Percentiles rank a stretch among this genome's conserved stretches.
These are phyloP conservation scores for Euclidium syriacum DNA, from an alignment of 345 rosid genomes.

Conservation along the genomic window DNA sequence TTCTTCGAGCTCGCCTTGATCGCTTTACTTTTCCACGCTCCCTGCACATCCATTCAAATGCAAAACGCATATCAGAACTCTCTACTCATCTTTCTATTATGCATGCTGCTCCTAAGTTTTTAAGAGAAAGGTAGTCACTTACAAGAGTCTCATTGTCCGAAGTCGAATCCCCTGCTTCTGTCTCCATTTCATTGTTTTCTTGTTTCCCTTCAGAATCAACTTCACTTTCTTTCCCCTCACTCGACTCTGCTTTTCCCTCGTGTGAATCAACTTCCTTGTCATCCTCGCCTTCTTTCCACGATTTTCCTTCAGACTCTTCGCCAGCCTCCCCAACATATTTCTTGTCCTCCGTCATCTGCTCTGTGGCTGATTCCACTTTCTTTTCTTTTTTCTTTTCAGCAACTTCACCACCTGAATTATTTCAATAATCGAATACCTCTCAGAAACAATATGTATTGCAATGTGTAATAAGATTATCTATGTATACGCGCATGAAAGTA, in stretches of 20 bases:
- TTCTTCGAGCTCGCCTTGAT: constrained; percentile 44
- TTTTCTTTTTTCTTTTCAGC: constrained; percentile 34
- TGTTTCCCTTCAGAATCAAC: constrained; percentile 39
- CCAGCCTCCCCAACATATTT: constrained; percentile 35
- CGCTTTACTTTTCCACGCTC: constrained; percentile 62
- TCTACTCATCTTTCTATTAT: not conserved
- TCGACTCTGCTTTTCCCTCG: constrained; percentile 38
- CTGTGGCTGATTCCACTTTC: constrained; percentile 38
- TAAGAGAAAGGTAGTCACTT: constrained; percentile 26
- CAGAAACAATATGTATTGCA: not conserved
- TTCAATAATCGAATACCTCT: constrained; percentile 22
- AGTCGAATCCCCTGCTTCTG: constrained; percentile 36
- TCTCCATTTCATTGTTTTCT: constrained; percentile 30
- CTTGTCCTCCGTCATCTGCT: constrained; percentile 33
- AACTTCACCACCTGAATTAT: constrained; percentile 39
- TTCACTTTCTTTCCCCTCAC: constrained; percentile 34
- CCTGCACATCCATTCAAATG: constrained; percentile 51
- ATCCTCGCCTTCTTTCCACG: constrained; percentile 28
- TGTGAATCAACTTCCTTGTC: constrained; percentile 32
- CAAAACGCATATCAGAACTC: constrained; percentile 4
- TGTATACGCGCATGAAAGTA: not conserved
- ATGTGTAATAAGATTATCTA: not conserved
- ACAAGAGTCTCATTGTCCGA: constrained; percentile 96
- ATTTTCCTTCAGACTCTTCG: constrained; percentile 41
- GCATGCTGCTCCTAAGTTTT: not conserved